These are phyloP conservation scores for Coniella lustricola DNA, from an alignment of 2,329 filamentous ascomycete genomes.

Conservation along the genomic window DNA sequence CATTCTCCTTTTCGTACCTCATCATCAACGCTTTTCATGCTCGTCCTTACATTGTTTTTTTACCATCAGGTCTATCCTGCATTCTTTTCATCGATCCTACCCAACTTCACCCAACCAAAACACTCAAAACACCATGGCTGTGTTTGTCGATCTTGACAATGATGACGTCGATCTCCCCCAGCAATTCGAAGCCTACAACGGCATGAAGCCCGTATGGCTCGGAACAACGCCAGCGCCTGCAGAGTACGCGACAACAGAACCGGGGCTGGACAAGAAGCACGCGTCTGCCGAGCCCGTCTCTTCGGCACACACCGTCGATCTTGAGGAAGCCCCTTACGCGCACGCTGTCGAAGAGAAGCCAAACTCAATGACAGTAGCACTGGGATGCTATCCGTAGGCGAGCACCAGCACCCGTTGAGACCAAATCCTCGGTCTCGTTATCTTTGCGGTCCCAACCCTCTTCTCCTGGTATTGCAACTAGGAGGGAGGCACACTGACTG, in stretches of 20 bases:
- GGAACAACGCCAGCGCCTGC: conserved; percentile 16
- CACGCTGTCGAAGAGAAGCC: conserved; percentile 33
- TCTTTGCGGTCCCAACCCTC: conserved; percentile 19
- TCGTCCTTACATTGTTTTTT: too few relatives aligned
- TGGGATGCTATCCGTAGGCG: conserved; percentile 64
- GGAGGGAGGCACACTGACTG: conserved; percentile 15
- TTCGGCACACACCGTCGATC: conserved; percentile 8
- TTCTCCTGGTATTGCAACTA: conserved; percentile 11
- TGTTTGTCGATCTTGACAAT: conserved; percentile 28
- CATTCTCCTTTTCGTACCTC: not conserved
- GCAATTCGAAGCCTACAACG: conserved; percentile 19
- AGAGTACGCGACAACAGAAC: not conserved
- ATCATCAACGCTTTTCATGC: not conserved
- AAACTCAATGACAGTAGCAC: conserved; percentile 53
- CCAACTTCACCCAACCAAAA: too few relatives aligned
- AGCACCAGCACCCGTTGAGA: conserved; percentile 25
- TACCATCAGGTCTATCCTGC: too few relatives aligned
- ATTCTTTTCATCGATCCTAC: too few relatives aligned
- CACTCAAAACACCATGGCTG: conserved; percentile 27
- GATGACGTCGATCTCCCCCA: conserved; percentile 24
- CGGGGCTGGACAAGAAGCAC: not conserved
- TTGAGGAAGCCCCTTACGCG: conserved; percentile 19
- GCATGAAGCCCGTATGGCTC: conserved; percentile 22
- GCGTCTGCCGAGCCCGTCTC: not conserved
- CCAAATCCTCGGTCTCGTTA: conserved; percentile 10